Conservation (phyloP, 768 basidiomycete genomes). For the Tylopilus balloui region DNA sequence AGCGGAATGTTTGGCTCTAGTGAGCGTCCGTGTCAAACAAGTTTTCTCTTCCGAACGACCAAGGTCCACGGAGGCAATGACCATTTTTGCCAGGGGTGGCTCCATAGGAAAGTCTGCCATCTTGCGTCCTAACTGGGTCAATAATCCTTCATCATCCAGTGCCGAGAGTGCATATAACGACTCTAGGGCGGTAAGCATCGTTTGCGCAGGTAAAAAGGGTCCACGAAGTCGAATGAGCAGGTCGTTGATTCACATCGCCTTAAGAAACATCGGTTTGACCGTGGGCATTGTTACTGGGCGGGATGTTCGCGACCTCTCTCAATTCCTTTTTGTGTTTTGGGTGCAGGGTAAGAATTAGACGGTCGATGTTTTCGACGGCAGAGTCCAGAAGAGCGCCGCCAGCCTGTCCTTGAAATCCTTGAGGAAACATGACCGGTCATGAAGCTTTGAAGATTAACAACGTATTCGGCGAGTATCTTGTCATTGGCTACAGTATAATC, state of each 20-base stretch:
- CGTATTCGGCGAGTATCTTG: constrained; percentile 92
- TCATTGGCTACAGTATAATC: constrained; percentile 84
- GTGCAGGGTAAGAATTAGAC: constrained; percentile 90
- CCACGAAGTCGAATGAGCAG: constrained; percentile 99
- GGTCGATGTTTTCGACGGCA: constrained; percentile 89
- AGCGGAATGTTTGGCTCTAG: constrained; percentile 91
- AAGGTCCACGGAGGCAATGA: constrained; percentile 95
- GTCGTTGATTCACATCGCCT: constrained; percentile 99
- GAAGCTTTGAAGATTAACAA: constrained; percentile 90
- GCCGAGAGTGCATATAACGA: constrained; percentile 93
- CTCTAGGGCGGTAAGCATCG: constrained; percentile 94
- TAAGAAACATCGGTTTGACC: constrained; percentile 72
- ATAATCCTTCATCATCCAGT: constrained; percentile 91
- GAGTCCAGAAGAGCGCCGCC: constrained; percentile 80
- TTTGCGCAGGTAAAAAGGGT: constrained; percentile 95
- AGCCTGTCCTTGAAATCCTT: constrained; percentile 79
- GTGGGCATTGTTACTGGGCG: constrained; percentile 25
- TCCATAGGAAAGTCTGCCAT: constrained; percentile 99
- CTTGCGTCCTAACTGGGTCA: constrained; percentile 92
- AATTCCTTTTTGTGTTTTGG: constrained; percentile 87
- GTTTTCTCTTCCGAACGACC: constrained; percentile 99
- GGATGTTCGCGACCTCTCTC: constrained; percentile 35
- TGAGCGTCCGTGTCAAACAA: not conserved
- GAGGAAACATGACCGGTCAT: constrained; percentile 72
- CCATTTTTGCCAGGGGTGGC: constrained; percentile 92